Evolutionary conservation across 805 yeast genomes (phyloP), one percentile per base, ranked within the genome.

Genomic region (Schizosaccharomyces japonicus): DNA sequence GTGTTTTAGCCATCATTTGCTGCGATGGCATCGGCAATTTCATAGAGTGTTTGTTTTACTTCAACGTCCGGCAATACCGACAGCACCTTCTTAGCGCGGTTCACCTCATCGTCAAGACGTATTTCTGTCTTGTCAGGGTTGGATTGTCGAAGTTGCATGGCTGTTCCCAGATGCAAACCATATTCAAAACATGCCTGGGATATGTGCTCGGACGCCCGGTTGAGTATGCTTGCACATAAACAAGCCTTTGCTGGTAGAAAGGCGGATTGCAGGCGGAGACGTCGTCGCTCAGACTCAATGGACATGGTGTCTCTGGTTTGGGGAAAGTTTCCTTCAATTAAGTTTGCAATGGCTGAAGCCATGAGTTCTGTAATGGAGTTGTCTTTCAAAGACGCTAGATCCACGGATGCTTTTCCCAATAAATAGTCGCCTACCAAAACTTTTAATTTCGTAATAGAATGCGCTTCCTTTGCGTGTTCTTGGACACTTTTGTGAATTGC

Each of bases 321-420:
- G 96, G 90, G 87, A 60, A 90, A 87, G 64, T 90, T 98, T 47
- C 98, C 98, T 65, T 90, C 98, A 1, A 90, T 96, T 50, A 90
- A 69, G 60, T 90, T 90, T 11, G 96, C 98, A 59, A 90, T 90
- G 29, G 94, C 80, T 11, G 95, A 87, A 3, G 95, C 84, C 66
- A 90, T 75, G 51, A 90, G 69, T 65, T 90, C 98, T 50, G 84
- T 85, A 44, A 90, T 98, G 65, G 90, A 96, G 15, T 94, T 87
- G 60, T 90, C 87, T 58, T 95, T 69, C 47, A 90, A 65, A 51
- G 98, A 68, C 10, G 95, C 92, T 53, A 90, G 77, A 2, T 94
- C 85, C 7, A 90, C 96, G 0, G 96, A 85, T 0, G 98, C 96
- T 56, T 98, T 71, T 17, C 95, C 98, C 44, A 90, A 71, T 50